A percentile compares a stretch with the other conserved stretches of the same genome.
phyloP scores from a whole-genome alignment of 2,329 filamentous ascomycete species.

The Rutstroemia sp. region DNA sequence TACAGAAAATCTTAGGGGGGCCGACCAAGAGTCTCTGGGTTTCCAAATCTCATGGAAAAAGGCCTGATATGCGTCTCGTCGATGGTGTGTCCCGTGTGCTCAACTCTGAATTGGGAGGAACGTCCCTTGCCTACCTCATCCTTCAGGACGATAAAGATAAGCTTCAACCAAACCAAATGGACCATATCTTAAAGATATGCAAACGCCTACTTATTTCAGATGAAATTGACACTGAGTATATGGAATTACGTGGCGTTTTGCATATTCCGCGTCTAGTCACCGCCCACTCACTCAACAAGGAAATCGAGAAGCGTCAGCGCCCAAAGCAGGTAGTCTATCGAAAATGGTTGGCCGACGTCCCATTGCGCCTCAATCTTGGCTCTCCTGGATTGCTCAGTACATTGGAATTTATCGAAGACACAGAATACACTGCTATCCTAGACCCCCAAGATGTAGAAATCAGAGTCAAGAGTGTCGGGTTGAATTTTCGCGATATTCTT shows the following conservation, averaged over 20 bases:
- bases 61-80: neutral
- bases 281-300: neutral
- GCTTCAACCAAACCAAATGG: neutral
- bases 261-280: neutral
- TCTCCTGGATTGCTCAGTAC: neutral
- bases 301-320: neutral
- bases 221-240: slow-evolving; percentile 11
- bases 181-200: neutral
- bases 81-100: neutral
- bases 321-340: neutral
- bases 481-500: neutral
- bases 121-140: neutral
- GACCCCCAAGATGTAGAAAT: neutral
- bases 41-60: neutral
- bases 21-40: neutral
- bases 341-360: neutral
- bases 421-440: neutral
- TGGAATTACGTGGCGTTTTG: neutral
- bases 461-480: neutral
- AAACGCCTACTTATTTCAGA: neutral
- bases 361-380: neutral
- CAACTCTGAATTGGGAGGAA: neutral
- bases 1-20: neutral
- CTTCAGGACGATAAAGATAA: neutral
- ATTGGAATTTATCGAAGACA: neutral